Percentiles rank a stretch among this genome's conserved stretches.
phyloP scores from a whole-genome alignment of 2,329 filamentous ascomycete species.

The Thermothelomyces thermophilus region DNA sequence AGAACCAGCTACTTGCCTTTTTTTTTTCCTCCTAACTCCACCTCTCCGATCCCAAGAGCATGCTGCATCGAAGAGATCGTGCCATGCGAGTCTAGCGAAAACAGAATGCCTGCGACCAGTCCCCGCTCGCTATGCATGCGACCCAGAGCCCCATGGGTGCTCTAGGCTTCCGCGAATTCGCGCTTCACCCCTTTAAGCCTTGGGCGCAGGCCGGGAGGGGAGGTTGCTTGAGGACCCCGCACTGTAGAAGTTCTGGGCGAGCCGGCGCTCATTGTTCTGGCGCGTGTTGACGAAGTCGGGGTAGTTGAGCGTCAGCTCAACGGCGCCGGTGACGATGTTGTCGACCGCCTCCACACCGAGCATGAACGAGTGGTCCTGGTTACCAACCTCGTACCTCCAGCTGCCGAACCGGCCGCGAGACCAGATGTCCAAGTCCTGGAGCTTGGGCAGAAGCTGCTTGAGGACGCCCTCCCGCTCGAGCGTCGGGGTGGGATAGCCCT shows the following conservation, averaged over 20 bases:
- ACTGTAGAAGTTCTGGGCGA: conserved; percentile 44
- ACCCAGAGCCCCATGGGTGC: neutral
- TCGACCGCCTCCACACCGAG: conserved; percentile 89
- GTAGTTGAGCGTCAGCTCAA: conserved; percentile 92
- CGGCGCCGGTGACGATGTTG: conserved; percentile 79
- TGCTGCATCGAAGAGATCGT: neutral
- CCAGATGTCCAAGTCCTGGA: conserved; percentile 86
- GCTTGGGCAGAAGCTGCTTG: conserved; percentile 84
- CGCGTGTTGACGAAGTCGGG: conserved; percentile 88
- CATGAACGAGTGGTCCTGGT: conserved; percentile 98
- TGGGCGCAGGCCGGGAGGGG: conserved; percentile 11
- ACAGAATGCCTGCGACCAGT: neutral
- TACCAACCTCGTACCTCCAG: conserved; percentile 93
- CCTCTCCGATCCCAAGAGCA: conserved; percentile 2
- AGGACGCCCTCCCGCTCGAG: conserved; percentile 94
- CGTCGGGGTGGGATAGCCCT: conserved; percentile 93
- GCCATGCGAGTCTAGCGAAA: neutral
- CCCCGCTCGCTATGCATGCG: conserved; percentile 1
- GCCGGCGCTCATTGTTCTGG: conserved; percentile 59
- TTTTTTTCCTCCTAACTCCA: conserved; percentile 1
- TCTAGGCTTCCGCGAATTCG: neutral
- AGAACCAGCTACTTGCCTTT: neutral
- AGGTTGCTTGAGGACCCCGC: conserved; percentile 17
- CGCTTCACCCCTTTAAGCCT: neutral
- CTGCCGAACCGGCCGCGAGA: conserved; percentile 95